Base-by-base conservation (phyloP, 169 alveolate genomes). In the Eimeria tenella region DNA sequence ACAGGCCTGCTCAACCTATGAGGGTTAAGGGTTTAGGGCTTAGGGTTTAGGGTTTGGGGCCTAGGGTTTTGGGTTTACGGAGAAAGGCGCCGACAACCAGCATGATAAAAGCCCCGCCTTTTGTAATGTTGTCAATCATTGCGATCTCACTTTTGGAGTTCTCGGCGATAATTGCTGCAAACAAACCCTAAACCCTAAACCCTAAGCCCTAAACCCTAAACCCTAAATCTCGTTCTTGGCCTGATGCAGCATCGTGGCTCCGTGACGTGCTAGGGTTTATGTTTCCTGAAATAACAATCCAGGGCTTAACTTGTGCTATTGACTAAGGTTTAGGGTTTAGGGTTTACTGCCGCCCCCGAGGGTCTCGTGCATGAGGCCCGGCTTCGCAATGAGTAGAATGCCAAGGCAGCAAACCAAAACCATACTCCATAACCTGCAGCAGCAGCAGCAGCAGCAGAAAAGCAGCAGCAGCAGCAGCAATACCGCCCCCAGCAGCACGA, bases 271-370 rank as follows among this genome's bases (percentile, higher is more conserved):
- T 42, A 23, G 49, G 82, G 7, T 5, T 7, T 31, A 25, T 62
- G 5, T 7, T 11, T 8, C 19, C 82, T 10, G 15, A 9, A 42
- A 19, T 10, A 3, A 50, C 42, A 31, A 31, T 31, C 42, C 42
- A 31, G 42, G 42, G 42, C 42, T 31, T 31, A 31, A 31, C 42
- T 31, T 31, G 42, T 31, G 55, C n/a, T 81, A 23, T n/a, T 4
- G 56, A 25, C 6, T n/a, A 53, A 3, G 73, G 74, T 10, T 19
- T 81, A 81, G 89, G 87, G 87, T n/a, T 7, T 15, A 56, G 49
- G 73, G 71, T 25, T 81, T 81, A 81, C 89, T 81, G 73, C 73
- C 89, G 53, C 89, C 89, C 3, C 89, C 89, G 19, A 81, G 89
- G 42, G n/a, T 53, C 74, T n/a, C 89, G 73, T 42, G 52, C 70